Conservation (phyloP, 2,329 filamentous ascomycete genomes). For the Colletotrichum agaves region DNA sequence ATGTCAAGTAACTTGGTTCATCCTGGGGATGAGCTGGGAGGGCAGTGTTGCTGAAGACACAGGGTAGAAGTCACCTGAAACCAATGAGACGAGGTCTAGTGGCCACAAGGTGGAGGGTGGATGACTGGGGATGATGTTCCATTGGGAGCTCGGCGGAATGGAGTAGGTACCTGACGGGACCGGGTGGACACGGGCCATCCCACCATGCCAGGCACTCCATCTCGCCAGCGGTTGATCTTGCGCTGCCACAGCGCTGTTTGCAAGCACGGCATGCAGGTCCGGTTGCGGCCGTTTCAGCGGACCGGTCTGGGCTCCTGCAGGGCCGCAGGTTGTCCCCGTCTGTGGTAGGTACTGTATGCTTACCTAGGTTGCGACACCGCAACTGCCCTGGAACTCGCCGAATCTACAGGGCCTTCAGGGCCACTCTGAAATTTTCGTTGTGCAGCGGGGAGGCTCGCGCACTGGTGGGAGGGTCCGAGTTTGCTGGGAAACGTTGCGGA, state of each 20-base stretch:
- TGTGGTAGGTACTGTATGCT: too few species aligned
- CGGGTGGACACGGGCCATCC: conserved; percentile 22
- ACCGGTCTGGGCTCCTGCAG: conserved; percentile 27
- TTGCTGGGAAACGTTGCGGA: conserved; percentile 26
- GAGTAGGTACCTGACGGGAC: conserved; percentile 28
- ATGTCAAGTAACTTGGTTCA: conserved; percentile 38
- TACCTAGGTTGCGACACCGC: too few species aligned
- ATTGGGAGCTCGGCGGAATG: conserved; percentile 1
- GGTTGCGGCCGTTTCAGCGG: conserved; percentile 29
- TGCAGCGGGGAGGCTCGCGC: conserved; percentile 33
- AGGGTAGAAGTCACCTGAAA: conserved; percentile 35
- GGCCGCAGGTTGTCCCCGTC: background rate
- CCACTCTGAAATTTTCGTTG: conserved; percentile 37
- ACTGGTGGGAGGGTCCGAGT: conserved; percentile 19
- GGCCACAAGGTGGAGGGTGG: conserved; percentile 19
- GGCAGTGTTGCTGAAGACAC: conserved; percentile 21
- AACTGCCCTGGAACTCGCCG: conserved; percentile 17
- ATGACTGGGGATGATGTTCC: conserved; percentile 35
- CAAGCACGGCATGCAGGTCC: conserved; percentile 20
- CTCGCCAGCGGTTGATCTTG: background rate
- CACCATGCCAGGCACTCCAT: conserved; percentile 15
- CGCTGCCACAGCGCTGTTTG: conserved; percentile 11
- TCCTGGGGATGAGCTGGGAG: conserved; percentile 23
- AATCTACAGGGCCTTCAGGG: background rate
- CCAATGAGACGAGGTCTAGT: conserved; percentile 36